Evolutionary conservation across 1,139 yeast genomes (phyloP).

Genomic region (Zygosaccharomyces sapae): DNA sequence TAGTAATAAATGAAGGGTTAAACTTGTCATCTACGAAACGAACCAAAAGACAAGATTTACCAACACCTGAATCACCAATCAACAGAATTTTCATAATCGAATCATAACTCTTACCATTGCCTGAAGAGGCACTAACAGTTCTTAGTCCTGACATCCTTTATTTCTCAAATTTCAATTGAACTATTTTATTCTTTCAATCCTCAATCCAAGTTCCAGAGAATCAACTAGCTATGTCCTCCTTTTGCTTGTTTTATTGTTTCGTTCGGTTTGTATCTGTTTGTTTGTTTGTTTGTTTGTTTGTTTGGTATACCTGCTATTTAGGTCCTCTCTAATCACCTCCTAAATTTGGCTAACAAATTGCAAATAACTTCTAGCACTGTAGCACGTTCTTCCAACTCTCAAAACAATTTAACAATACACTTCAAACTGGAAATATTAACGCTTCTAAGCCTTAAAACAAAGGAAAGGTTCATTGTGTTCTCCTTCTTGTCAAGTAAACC

Average conservation of each 20-base stretch:
- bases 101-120: slow-evolving; percentile 67
- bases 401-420: not conserved
- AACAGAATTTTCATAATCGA: slow-evolving; percentile 88
- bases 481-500: not conserved
- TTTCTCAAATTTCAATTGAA: not conserved
- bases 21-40: slow-evolving; percentile 96
- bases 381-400: not conserved
- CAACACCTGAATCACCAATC: slow-evolving; percentile 97
- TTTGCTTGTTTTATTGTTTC: not conserved
- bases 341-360: not conserved
- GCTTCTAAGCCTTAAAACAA: not conserved
- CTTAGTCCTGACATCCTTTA: slow-evolving; percentile 31
- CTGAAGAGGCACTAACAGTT: slow-evolving; percentile 31
- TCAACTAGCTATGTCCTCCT: not conserved
- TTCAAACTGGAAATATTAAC: too few relatives aligned
- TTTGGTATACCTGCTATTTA: not conserved
- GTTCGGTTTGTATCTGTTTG: not conserved
- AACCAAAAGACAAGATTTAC: slow-evolving; percentile 88
- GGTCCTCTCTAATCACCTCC: not conserved
- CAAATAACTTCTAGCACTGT: not conserved
- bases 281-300: not conserved
- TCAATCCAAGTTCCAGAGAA: not conserved
- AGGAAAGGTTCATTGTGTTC: not conserved
- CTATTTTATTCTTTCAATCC: not conserved
- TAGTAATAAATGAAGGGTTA: slow-evolving; percentile 93